phyloP scores from a whole-genome alignment of 352 stramenopile genomes.

The Pythium brachiatum region DNA sequence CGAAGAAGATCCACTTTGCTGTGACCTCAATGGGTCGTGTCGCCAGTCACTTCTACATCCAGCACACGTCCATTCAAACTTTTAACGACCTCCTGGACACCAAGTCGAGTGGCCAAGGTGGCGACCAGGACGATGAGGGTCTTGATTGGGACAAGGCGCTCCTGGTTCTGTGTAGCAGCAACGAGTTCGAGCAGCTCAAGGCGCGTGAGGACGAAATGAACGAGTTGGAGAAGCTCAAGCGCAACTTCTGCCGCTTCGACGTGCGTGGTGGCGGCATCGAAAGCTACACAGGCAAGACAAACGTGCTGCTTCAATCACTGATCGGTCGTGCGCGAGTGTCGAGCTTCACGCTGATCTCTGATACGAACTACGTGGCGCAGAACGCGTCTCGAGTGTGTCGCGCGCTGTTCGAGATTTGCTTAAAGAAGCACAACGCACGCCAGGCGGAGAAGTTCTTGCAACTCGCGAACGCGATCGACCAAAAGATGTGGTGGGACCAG shows the following conservation, averaged over 20 bases:
- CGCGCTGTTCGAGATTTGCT: conserved; percentile 98
- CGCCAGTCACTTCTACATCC: conserved; percentile 99
- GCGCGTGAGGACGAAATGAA: conserved; percentile 94
- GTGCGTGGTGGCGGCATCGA: conserved; percentile 91
- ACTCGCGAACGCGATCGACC: conserved; percentile 97
- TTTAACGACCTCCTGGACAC: conserved; percentile 95
- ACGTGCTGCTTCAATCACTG: conserved; percentile 93
- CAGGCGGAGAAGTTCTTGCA: conserved; percentile 93
- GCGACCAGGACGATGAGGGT: conserved; percentile 35
- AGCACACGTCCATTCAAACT: conserved; percentile 95
- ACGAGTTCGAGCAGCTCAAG: conserved; percentile 97
- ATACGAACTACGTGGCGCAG: conserved; percentile 99
- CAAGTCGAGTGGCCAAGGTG: conserved; percentile 30
- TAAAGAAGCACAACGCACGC: conserved; percentile 87
- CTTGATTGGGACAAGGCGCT: conserved; percentile 70
- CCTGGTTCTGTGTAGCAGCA: conserved; percentile 72
- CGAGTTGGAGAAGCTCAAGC: conserved; percentile 92
- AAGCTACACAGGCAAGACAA: conserved; percentile 93
- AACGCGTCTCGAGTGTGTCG: conserved; percentile 97
- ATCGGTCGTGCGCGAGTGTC: conserved; percentile 79
- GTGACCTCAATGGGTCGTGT: conserved; percentile 97
- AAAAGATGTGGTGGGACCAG: conserved; percentile 97
- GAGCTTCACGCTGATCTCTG: conserved; percentile 97
- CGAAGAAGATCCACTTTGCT: conserved; percentile 69
- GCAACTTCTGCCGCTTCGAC: conserved; percentile 86